Evolutionary conservation across 2,329 filamentous ascomycete genomes (phyloP), one percentile per base, ranked within the genome.

Genomic region (Neospermospora avenae): DNA sequence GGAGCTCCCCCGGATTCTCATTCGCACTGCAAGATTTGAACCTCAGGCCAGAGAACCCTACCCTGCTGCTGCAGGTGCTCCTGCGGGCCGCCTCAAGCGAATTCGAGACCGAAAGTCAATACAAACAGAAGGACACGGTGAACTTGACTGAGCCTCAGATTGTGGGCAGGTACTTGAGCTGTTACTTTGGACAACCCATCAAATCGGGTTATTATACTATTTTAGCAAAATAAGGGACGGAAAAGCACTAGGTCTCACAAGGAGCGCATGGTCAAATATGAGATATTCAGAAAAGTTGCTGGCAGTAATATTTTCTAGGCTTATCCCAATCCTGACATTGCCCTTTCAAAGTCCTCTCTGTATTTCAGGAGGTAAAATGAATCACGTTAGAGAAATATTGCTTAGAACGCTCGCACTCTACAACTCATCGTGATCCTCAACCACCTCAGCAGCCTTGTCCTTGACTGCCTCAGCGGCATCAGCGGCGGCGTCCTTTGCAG

Each of bases 401-500:
- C 48, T 45, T 49, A 31, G 58, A 59, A 25, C 35, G 25, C 45
- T 31, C n/a, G 10, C 24, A 22, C 59, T 81, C 80, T 90, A 93
- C 81, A 93, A 81, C 81, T 93, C 90, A 72, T 93, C 90, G 72
- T 91, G 88, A 44, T 74, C 72, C 55, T 80, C 74, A 45, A 77
- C 72, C 66, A 77, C 74, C 67, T 81, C 74, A 62, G 77, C 76
- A 63, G 75, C 77, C 73, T 81, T 76, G 58, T 71, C 74, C 67
- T 74, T 74, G 53, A 71, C 74, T 63, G 80, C 76, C 72, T 84
- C 81, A 25, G 78, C 78, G 81, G 63, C 69, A 72, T 76, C 69
- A 48, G 65, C 79, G 59, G 80, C 78, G 45, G 80, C 79, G 14
- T 65, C 67, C 60, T 70, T 69, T 20, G 71, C 75, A 59, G 69